Base-by-base conservation (phyloP, 2,329 filamentous ascomycete genomes). In the Colletotrichum salicis region DNA sequence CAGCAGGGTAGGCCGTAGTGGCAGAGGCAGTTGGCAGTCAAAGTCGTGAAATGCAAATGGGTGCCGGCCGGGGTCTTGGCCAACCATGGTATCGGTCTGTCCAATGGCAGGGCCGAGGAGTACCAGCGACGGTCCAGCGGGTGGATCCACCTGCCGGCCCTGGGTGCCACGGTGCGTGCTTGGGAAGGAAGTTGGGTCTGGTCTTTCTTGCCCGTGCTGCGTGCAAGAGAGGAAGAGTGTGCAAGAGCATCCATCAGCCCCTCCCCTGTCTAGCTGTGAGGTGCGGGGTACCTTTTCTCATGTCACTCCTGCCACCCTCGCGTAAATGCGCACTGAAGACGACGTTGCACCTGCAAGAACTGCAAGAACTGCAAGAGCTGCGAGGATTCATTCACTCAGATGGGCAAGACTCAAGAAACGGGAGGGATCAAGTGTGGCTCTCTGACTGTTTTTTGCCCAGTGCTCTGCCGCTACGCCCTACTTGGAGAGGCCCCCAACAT, bases 231-330 rank as follows among this genome's bases (percentile, higher is more conserved):
- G 37, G 15, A 19, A 41, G 37, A 41, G 37, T 7, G 37, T 7
- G 37, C 37, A 41, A 41, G 37, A 41, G 37, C 37, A 31, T 59
- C 41, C 55, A 70, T 70, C 63, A 57, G 10, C 35, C 35, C 64
- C 60, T 64, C 52, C 58, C 69, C 56, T 68, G 54, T 69, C 48
- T 45, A 64, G 27, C 15, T 27, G 11, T 35, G 29, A 37, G 65
- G 70, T 72, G 70, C 70, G 70, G 70, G 70, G 70, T 70, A 70
- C 69, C 41, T 56, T 56, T 24, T 51, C 54, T 54, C 35, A 33
- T 48, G 41, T 48, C 41, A 48, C 41, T 33, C 54, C 19, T 48
- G 27, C 27, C 37, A 63, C 52, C 68, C 58, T 67, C 62, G 37
- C 57, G n/a, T 22, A 19, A 19, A 41, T 67, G 57, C 57, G n/a